Percentiles rank a stretch among this genome's conserved stretches.
These are phyloP conservation scores for Alternaria viburni DNA, from an alignment of 2,329 filamentous ascomycete genomes.

Conservation along the genomic window DNA sequence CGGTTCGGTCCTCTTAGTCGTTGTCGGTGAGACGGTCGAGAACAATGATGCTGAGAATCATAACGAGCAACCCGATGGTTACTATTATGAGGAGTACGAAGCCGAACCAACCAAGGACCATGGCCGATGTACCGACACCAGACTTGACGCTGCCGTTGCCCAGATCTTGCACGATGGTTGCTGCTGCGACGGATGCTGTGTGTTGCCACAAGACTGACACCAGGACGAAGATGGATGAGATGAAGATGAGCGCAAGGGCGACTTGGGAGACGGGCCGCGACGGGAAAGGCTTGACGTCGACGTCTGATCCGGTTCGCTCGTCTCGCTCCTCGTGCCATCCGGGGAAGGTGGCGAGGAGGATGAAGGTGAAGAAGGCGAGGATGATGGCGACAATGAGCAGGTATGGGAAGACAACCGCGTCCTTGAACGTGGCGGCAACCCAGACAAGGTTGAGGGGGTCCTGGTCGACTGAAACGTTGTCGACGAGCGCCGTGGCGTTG, in stretches of 20 bases:
- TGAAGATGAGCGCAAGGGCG: slow-evolving; percentile 88
- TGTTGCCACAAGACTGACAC: slow-evolving; percentile 84
- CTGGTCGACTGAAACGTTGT: slow-evolving; percentile 87
- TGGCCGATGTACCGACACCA: slow-evolving; percentile 90
- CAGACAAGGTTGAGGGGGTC: slow-evolving; percentile 97
- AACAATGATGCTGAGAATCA: slow-evolving; percentile 92
- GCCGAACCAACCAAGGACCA: slow-evolving; percentile 98
- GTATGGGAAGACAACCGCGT: slow-evolving; percentile 98
- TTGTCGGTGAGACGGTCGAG: slow-evolving; percentile 66
- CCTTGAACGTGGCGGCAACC: slow-evolving; percentile 96
- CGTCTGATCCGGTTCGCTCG: slow-evolving; percentile 75
- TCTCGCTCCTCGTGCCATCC: slow-evolving; percentile 95
- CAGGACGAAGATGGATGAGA: slow-evolving; percentile 69
- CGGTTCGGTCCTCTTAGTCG: slow-evolving; percentile 23
- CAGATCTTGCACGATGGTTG: slow-evolving; percentile 89
- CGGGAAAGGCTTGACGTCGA: slow-evolving; percentile 93
- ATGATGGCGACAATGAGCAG: slow-evolving; percentile 98
- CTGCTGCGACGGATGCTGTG: slow-evolving; percentile 93
- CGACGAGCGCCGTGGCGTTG: slow-evolving; percentile 91
- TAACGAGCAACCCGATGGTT: slow-evolving; percentile 91
- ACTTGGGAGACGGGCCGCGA: slow-evolving; percentile 91
- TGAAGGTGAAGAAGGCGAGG: slow-evolving; percentile 93
- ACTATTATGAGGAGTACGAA: slow-evolving; percentile 93
- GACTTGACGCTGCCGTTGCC: slow-evolving; percentile 87
- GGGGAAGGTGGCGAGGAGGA: slow-evolving; percentile 94